These are phyloP conservation scores for Oropetium thomaeum DNA, from an alignment of 176 grass and related monocot genomes.

Conservation along the genomic window DNA sequence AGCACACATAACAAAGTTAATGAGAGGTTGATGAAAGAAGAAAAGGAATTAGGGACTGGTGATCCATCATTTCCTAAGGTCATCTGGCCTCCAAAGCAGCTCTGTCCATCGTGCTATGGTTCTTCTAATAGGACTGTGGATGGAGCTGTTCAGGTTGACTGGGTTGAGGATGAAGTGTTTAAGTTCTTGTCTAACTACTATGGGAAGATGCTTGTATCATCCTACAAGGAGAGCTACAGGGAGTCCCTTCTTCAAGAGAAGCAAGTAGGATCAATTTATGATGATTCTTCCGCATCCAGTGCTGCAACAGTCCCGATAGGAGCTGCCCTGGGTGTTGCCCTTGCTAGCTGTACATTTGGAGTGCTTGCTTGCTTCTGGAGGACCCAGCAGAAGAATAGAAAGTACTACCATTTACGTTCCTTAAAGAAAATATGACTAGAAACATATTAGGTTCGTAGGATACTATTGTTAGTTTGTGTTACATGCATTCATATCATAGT, in stretches of 20 bases:
- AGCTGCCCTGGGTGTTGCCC: constrained; percentile 73
- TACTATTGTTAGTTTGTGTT: constrained; percentile 31
- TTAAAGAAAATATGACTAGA: constrained; percentile 98
- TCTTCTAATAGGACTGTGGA: constrained; percentile 41
- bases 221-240: constrained; percentile 39
- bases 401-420: constrained; percentile 95
- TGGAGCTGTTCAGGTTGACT: constrained; percentile 49
- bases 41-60: constrained; percentile 60
- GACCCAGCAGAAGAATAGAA: constrained; percentile 95
- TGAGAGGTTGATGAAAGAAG: constrained; percentile 92
- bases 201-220: constrained; percentile 68
- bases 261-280: constrained; percentile 36
- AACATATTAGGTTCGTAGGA: constrained; percentile 58
- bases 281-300: constrained; percentile 46
- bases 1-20: constrained; percentile 94
- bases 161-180: constrained; percentile 90
- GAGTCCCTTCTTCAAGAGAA: constrained; percentile 35
- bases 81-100: constrained; percentile 73
- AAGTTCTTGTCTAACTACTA: constrained; percentile 82
- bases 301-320: constrained; percentile 64
- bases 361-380: constrained; percentile 94
- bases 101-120: constrained; percentile 73
- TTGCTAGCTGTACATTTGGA: constrained; percentile 86
- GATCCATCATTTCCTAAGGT: constrained; percentile 86
- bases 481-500: constrained; percentile 35